Base-by-base conservation (phyloP, 176 grass and related monocot genomes). In the Rhipidocladum racemiflorum region DNA sequence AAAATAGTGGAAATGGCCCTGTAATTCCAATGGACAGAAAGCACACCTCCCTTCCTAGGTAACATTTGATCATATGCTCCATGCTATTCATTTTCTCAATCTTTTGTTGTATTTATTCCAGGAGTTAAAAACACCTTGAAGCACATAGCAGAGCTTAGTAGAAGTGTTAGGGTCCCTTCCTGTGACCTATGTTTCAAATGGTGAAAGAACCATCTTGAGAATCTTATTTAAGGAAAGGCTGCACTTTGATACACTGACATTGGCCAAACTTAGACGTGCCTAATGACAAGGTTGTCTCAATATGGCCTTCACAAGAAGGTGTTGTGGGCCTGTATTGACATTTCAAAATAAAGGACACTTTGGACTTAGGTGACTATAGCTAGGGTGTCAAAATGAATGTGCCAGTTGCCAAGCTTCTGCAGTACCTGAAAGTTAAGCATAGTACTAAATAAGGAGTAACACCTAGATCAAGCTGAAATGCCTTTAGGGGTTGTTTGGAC, bases 1-100 rank as follows among this genome's bases (percentile, higher is more conserved):
- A 98, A 84, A 95, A 93, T 63, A 78, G 77, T 81, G 89, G 91
- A 79, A 95, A 90, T 72, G 76, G 74, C 50, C 81, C 86, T 35
- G 83, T 93, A 60, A 43, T 91, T 87, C 89, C 94, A 68, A 80
- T 89, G 70, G 92, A 98, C 45, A 91, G 92, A 80, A 99, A 93
- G 81, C 92, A 99, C 78, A 70, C 90, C 74, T 99, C 96, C 81
- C 92, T 99, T 86, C 96, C 96, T 46, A 95, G 96, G 96, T 99
- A 93, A 70, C 29, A 9, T 59, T 64, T 29, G 55, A 70, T 74
- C 54, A 20, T 79, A 70, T n/a, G 20, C 60, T 87, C 6, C 80
- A 38, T 87, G 23, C 9, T 81, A 46, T 76, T 84, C 21, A 73
- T 20, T 55, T 44, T 84, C 39, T 73, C 32, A 50, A 48, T 67